phyloP scores from a whole-genome alignment of 1,139 yeast genomes.

The Yamadazyma mexicana region DNA sequence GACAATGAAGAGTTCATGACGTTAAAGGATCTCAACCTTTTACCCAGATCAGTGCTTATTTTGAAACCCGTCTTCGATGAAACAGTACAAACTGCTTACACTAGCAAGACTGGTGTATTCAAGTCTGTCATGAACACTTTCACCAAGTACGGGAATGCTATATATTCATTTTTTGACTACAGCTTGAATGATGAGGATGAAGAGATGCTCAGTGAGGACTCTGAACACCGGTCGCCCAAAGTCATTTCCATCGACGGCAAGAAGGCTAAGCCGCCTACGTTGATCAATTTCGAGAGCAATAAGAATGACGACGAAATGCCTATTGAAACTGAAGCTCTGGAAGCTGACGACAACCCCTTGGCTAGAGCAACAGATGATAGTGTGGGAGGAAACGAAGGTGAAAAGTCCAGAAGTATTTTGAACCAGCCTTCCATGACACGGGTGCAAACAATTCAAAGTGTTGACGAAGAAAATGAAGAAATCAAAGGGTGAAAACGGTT shows the following conservation, averaged over 20 bases:
- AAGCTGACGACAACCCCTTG: background rate
- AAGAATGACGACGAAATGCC: background rate
- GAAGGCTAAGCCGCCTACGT: slow-evolving; percentile 17
- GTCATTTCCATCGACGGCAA: slow-evolving; percentile 20
- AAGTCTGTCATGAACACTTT: slow-evolving; percentile 12
- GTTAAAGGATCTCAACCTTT: slow-evolving; percentile 48
- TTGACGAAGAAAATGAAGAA: background rate
- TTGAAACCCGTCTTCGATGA: slow-evolving; percentile 54
- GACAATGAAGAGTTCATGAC: slow-evolving; percentile 54
- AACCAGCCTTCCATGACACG: slow-evolving; percentile 19
- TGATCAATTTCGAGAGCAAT: slow-evolving; percentile 8
- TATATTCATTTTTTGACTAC: slow-evolving; percentile 45
- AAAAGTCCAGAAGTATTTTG: background rate
- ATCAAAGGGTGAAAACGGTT: too few relatives aligned
- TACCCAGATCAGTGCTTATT: slow-evolving; percentile 68
- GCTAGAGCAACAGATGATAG: background rate
- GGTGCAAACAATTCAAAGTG: slow-evolving; percentile 20
- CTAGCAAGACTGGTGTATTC: slow-evolving; percentile 18
- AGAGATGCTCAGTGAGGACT: too few relatives aligned
- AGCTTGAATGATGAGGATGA: slow-evolving; percentile 24
- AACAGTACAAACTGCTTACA: slow-evolving; percentile 17
- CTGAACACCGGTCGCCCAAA: slow-evolving; percentile 15
- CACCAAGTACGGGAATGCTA: slow-evolving; percentile 28
- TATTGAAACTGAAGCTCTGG: background rate
- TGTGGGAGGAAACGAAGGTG: background rate